Base-by-base conservation (phyloP, 805 yeast species). In the Komagataella ulmi region DNA sequence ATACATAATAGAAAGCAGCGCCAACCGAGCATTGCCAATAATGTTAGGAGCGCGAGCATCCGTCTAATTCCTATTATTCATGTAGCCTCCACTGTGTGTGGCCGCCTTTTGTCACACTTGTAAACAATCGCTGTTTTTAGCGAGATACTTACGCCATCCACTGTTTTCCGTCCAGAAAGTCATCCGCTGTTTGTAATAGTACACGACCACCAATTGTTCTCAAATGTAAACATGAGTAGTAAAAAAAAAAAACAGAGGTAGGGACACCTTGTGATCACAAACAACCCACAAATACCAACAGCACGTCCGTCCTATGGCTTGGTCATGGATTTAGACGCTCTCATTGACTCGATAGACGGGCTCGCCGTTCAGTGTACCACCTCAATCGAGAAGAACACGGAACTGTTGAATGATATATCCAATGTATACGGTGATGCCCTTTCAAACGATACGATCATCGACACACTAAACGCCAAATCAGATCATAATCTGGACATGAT, bases 401-500 rank as follows among this genome's bases (percentile, higher is more conserved):
- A 14, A 2, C 40, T 30, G 40, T 30, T 30, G n/a, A 30, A 30
- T 30, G 40, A 30, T 14, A 30, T 30, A 10, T 30, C 40, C 40
- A 30, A 30, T 14, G 40, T 30, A 1, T 30, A 30, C 10, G 40
- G 40, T 30, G 40, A 30, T 30, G 40, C 40, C 40, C 40, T 30
- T 12, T 30, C 40, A 30, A 30, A 30, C 40, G 40, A 30, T 30
- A 30, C 40, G 14, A 30, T 14, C 8, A 30, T 30, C 14, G 40
- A 30, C n/a, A 30, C 40, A 30, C 14, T 30, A 12, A 30, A 30
- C 40, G 40, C 40, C 40, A 30, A 30, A 10, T 30, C 40, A 5
- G 40, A 30, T 30, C 40, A 30, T 12, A 30, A 30, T 30, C 8
- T 30, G 40, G 40, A 30, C 40, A 14, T 30, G 12, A 30, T 59